Conservation (phyloP, 768 basidiomycete genomes). For the Lactarius evosmus region DNA sequence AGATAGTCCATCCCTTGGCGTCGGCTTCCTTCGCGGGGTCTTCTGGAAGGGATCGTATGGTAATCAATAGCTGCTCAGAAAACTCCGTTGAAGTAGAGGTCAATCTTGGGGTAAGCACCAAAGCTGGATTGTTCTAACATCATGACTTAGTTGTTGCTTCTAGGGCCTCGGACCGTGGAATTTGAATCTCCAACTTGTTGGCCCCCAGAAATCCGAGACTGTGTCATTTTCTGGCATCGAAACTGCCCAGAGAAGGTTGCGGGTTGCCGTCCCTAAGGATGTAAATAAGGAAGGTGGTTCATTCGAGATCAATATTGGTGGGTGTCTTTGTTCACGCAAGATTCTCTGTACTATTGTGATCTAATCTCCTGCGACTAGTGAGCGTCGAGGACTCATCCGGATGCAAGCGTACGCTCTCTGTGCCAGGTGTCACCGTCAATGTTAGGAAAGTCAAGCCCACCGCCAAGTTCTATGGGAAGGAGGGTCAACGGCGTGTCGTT, state of each 20-base stretch:
- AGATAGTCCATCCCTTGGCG: constrained; percentile 87
- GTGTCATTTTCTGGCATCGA: constrained; percentile 55
- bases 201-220: constrained; percentile 62
- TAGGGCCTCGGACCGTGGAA: constrained; percentile 92
- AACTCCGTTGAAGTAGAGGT: constrained; percentile 72
- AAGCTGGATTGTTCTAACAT: background rate
- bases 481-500: constrained; percentile 52
- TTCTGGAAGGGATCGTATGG: constrained; percentile 47
- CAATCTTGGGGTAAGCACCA: constrained; percentile 62
- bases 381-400: constrained; percentile 86
- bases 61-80: constrained; percentile 77
- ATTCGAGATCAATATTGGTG: constrained; percentile 78
- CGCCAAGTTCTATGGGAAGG: constrained; percentile 76
- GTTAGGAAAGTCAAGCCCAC: constrained; percentile 90
- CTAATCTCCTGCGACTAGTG: constrained; percentile 43
- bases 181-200: constrained; percentile 76
- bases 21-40: constrained; percentile 61
- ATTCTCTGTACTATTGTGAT: constrained; percentile 3
- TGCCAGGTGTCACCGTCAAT: constrained; percentile 78
- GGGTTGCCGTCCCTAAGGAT: constrained; percentile 63
- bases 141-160: constrained; percentile 4
- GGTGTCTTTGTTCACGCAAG: constrained; percentile 26
- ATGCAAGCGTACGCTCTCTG: constrained; percentile 72
- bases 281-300: constrained; percentile 67
- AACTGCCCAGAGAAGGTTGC: constrained; percentile 50